A percentile compares a stretch with the other conserved stretches of the same genome.
Conservation (phyloP, 2,329 filamentous ascomycete genomes). For the Lachnum nothofagi region DNA sequence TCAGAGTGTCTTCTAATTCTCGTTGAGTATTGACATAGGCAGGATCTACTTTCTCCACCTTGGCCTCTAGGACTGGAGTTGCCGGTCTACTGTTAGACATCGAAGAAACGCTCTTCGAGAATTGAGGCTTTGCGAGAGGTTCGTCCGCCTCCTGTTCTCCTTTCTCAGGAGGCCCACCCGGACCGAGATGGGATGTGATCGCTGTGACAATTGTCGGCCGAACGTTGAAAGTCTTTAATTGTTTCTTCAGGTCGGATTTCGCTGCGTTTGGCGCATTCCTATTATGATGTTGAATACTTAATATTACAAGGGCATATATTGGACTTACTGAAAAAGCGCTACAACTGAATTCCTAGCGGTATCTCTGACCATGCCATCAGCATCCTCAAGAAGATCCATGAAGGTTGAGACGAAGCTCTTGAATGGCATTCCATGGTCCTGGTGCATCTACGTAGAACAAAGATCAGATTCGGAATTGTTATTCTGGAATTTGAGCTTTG, state of each 20-base stretch:
- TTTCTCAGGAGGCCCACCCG: slow-evolving; percentile 36
- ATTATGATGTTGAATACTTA: slow-evolving; percentile 5
- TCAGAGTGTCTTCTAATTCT: slow-evolving; percentile 83
- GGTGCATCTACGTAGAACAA: slow-evolving; percentile 59
- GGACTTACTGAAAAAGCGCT: slow-evolving; percentile 70
- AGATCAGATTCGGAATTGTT: background rate
- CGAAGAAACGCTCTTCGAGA: slow-evolving; percentile 50
- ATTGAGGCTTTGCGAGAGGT: slow-evolving; percentile 39
- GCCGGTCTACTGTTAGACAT: slow-evolving; percentile 40
- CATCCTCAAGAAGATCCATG: slow-evolving; percentile 84
- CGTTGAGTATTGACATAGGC: slow-evolving; percentile 76
- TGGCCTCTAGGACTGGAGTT: slow-evolving; percentile 60
- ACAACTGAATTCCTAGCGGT: slow-evolving; percentile 77
- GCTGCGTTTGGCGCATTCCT: slow-evolving; percentile 75
- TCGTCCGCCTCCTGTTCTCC: slow-evolving; percentile 29
- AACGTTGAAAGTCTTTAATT: slow-evolving; percentile 78
- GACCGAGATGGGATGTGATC: slow-evolving; percentile 69
- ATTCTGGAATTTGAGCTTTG: background rate
- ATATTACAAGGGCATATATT: background rate
- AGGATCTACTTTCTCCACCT: slow-evolving; percentile 68
- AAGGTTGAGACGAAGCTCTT: slow-evolving; percentile 75
- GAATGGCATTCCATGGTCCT: slow-evolving; percentile 73
- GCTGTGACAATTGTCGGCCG: slow-evolving; percentile 78
- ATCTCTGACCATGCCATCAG: slow-evolving; percentile 81
- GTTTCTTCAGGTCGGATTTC: slow-evolving; percentile 82